Evolutionary conservation across 768 basidiomycete species (phyloP).

Genomic region (Xerocomellus chrysenteron): DNA sequence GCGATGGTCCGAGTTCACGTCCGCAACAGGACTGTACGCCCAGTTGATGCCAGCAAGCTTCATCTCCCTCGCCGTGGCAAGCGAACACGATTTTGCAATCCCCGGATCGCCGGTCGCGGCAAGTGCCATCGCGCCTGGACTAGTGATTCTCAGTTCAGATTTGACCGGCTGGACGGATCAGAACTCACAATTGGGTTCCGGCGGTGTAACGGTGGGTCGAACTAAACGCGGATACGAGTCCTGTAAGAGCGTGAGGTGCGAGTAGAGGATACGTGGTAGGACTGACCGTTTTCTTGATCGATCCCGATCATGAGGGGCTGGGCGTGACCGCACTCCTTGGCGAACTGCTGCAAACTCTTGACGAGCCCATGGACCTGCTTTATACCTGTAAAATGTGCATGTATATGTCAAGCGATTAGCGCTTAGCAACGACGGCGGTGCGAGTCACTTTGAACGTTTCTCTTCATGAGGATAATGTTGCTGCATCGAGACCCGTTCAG

Average conservation of each 20-base stretch:
- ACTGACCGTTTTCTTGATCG: conserved; percentile 74
- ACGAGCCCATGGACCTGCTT: conserved; percentile 51
- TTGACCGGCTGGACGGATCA: neutral
- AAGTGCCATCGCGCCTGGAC: conserved; percentile 74
- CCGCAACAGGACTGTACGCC: conserved; percentile 69
- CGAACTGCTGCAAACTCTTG: conserved; percentile 50
- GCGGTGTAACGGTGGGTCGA: conserved; percentile 39
- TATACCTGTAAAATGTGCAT: conserved; percentile 39
- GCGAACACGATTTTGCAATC: conserved; percentile 45
- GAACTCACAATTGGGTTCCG: conserved; percentile 66
- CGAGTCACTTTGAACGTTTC: conserved; percentile 55
- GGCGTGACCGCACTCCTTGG: conserved; percentile 55
- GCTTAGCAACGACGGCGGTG: neutral
- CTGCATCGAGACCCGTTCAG: conserved; percentile 22
- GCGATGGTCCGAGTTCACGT: conserved; percentile 66
- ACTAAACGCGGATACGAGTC: conserved; percentile 69
- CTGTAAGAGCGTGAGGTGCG: conserved; percentile 30
- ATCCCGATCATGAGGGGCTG: conserved; percentile 64
- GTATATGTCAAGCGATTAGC: neutral
- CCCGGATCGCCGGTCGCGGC: conserved; percentile 51
- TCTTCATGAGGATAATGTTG: conserved; percentile 66
- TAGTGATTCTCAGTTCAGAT: conserved; percentile 23
- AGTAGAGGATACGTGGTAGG: neutral
- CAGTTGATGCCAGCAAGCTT: conserved; percentile 66
- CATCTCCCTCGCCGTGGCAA: conserved; percentile 56